Evolutionary conservation across 2,329 filamentous ascomycete genomes (phyloP).

Genomic region (Cladosporium sp.): DNA sequence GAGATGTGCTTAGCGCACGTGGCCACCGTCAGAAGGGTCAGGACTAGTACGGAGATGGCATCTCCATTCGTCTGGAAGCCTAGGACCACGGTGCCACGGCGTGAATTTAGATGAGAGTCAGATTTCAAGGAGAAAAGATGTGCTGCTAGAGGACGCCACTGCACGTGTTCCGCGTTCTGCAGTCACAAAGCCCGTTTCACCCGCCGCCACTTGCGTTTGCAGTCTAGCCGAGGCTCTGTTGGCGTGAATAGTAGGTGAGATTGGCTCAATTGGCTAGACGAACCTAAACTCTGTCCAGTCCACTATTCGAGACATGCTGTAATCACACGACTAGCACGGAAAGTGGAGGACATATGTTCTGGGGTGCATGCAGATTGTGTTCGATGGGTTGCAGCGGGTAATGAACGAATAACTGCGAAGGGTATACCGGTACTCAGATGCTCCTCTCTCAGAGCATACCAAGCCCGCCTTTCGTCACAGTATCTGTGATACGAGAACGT

Average conservation of each 20-base stretch:
- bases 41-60: constrained; percentile 10
- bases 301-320: not conserved
- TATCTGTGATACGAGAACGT: not conserved
- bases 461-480: not conserved
- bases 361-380: not conserved
- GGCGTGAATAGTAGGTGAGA: not conserved
- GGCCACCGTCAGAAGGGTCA: not conserved
- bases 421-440: not conserved
- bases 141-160: constrained; percentile 2
- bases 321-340: not conserved
- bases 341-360: constrained; percentile 4
- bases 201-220: constrained; percentile 5
- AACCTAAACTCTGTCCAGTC: not conserved
- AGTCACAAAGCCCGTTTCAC: constrained; percentile 15
- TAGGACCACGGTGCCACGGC: not conserved
- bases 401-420: not conserved
- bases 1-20: not conserved
- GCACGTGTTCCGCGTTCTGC: not conserved
- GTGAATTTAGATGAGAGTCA: not conserved
- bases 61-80: constrained; percentile 7
- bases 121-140: constrained; percentile 3
- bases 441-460: not conserved
- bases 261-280: not conserved
- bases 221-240: constrained; percentile 7
- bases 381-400: not conserved